Evolutionary conservation across 139 green algal genomes (phyloP).

Genomic region (Coccomyxa sp.): DNA sequence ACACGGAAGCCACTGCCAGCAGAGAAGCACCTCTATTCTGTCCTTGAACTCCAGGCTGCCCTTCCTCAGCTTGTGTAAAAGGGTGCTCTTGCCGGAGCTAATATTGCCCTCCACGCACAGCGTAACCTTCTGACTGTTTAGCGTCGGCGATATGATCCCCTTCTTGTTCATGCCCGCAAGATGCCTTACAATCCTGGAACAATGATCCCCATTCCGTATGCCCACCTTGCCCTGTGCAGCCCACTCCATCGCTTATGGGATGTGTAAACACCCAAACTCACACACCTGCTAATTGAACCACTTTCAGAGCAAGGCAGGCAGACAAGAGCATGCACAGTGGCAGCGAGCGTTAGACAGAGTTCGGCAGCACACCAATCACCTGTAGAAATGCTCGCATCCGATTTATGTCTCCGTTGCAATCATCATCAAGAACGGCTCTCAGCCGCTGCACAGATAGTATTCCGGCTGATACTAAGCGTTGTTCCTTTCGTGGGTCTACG

Average conservation of each 20-base stretch:
- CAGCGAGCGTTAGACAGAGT: background rate
- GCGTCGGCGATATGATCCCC: background rate
- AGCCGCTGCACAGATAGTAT: conserved; percentile 39
- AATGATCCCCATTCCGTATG: conserved; percentile 35
- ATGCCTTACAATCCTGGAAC: conserved; percentile 26
- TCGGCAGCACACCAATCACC: conserved; percentile 13
- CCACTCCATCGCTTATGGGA: no score
- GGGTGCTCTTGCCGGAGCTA: conserved; percentile 90
- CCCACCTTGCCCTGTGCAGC: conserved; percentile 31
- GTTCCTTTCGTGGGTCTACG: conserved; percentile 39
- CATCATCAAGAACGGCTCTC: conserved; percentile 27
- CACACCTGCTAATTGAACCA: no score
- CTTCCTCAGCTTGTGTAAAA: conserved; percentile 61
- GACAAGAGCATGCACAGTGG: no score
- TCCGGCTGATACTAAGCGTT: conserved; percentile 22
- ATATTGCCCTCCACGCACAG: conserved; percentile 98
- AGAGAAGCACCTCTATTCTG: conserved; percentile 6
- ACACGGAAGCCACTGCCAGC: no score
- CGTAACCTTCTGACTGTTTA: conserved; percentile 53
- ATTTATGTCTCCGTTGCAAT: conserved; percentile 5
- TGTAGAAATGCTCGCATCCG: conserved; percentile 32
- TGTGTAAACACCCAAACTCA: no score
- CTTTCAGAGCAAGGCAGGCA: no score
- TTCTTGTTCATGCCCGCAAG: conserved; percentile 18
- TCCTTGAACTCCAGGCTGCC: conserved; percentile 3